phyloP scores from a whole-genome alignment of 179 eudicot genomes.

The Corrigiola litoralis region DNA sequence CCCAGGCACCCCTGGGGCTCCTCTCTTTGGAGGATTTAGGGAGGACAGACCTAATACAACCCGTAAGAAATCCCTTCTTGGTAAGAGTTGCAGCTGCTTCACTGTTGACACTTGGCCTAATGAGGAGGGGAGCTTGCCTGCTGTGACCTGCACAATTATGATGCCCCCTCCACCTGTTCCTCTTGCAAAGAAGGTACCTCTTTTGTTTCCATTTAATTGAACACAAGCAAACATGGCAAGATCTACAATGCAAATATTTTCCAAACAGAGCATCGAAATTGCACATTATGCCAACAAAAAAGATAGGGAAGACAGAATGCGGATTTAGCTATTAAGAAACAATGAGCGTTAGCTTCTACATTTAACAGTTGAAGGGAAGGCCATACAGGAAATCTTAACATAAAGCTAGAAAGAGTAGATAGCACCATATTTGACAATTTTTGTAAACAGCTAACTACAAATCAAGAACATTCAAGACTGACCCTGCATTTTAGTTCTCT shows the following conservation, averaged over 20 bases:
- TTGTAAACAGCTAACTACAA: too few relatives aligned
- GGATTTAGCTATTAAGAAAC: too few relatives aligned
- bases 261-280: too few relatives aligned
- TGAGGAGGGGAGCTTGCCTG: slow-evolving; percentile 71
- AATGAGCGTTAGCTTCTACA: too few relatives aligned
- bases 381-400: too few relatives aligned
- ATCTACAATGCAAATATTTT: not conserved
- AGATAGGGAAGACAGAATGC: too few relatives aligned
- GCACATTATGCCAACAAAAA: too few relatives aligned
- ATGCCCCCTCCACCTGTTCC: slow-evolving; percentile 75
- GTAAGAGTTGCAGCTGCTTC: slow-evolving; percentile 57
- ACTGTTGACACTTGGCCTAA: slow-evolving; percentile 51
- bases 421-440: too few relatives aligned
- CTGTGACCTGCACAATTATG: slow-evolving; percentile 51
- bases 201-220: not conserved
- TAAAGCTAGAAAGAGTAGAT: not conserved
- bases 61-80: slow-evolving; percentile 42
- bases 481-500: slow-evolving; percentile 10
- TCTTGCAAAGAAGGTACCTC: slow-evolving; percentile 72
- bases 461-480: not conserved
- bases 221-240: not conserved
- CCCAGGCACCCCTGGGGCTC: slow-evolving; percentile 77
- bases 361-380: too few relatives aligned
- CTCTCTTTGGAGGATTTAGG: slow-evolving; percentile 63
- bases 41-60: slow-evolving; percentile 13